A percentile compares a stretch with the other conserved stretches of the same genome.
phyloP scores from a whole-genome alignment of 164 flowering plant species.

The Aristolochia contorta region DNA sequence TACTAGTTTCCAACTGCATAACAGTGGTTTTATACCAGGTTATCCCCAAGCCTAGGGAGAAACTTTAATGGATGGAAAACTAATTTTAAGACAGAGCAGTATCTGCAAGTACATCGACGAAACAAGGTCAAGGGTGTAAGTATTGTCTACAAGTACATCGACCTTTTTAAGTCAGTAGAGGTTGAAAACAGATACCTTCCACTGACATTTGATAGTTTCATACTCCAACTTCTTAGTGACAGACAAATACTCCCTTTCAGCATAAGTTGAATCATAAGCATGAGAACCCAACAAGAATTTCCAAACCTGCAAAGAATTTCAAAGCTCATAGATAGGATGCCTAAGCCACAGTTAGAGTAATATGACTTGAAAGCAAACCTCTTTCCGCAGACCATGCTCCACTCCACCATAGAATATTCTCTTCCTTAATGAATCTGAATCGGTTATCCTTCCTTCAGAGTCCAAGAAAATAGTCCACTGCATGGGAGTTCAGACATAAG shows the following conservation, averaged over 20 bases:
- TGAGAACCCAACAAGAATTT: constrained; percentile 68
- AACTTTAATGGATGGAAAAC: too few species aligned
- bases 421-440: constrained; percentile 59
- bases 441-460: constrained; percentile 72
- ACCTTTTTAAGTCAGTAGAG: background rate
- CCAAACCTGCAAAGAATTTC: constrained; percentile 56
- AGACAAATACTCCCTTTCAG: constrained; percentile 75
- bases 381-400: constrained; percentile 63
- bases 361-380: constrained; percentile 33
- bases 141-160: too few species aligned
- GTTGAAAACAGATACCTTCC: constrained; percentile 58
- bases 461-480: constrained; percentile 89
- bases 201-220: constrained; percentile 71
- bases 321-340: background rate
- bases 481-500: background rate
- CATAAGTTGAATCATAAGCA: constrained; percentile 79
- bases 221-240: constrained; percentile 62
- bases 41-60: too few species aligned
- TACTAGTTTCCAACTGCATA: too few species aligned
- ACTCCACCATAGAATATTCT: constrained; percentile 95
- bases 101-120: too few species aligned
- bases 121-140: too few species aligned
- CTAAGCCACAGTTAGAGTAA: constrained; percentile 1
- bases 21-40: too few species aligned
- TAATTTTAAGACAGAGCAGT: too few species aligned